Evolutionary conservation across 768 basidiomycete genomes (phyloP).

Genomic region (Chiua virens): DNA sequence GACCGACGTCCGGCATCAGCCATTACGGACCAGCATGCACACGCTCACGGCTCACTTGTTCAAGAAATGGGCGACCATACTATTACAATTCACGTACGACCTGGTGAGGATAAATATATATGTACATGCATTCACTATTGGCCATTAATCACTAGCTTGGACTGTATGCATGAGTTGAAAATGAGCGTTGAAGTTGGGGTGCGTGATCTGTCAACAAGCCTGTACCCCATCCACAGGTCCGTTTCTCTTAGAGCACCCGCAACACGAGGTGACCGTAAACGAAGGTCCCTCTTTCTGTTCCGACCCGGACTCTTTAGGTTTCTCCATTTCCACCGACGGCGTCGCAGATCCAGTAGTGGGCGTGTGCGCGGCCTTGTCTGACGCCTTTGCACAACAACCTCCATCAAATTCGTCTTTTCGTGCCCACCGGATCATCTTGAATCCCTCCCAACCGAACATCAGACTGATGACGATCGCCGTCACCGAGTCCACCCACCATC

Average conservation of each 20-base stretch:
- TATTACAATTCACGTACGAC: too few species aligned
- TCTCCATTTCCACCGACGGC: neutral
- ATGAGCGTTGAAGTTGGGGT: too few species aligned
- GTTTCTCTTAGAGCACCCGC: neutral
- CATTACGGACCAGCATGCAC: too few species aligned
- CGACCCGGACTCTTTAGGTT: neutral
- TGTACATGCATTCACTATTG: too few species aligned
- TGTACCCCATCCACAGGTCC: neutral
- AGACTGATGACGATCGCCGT: constrained; percentile 41
- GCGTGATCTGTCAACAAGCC: neutral
- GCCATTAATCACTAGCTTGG: too few species aligned
- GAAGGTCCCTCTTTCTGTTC: neutral
- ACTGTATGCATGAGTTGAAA: too few species aligned
- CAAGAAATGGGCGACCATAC: too few species aligned
- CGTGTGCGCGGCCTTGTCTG: neutral
- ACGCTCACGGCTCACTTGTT: too few species aligned
- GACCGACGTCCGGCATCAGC: too few species aligned
- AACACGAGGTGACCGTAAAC: constrained; percentile 1
- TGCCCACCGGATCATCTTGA: constrained; percentile 44
- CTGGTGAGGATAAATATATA: too few species aligned
- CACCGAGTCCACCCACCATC: constrained; percentile 50
- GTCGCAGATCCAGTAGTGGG: neutral
- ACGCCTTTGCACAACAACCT: constrained; percentile 33
- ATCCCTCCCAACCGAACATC: constrained; percentile 46
- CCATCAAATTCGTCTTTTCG: constrained; percentile 35